Evolutionary conservation across 345 rosid genomes (phyloP).

Genomic region (Gossypium turneri): DNA sequence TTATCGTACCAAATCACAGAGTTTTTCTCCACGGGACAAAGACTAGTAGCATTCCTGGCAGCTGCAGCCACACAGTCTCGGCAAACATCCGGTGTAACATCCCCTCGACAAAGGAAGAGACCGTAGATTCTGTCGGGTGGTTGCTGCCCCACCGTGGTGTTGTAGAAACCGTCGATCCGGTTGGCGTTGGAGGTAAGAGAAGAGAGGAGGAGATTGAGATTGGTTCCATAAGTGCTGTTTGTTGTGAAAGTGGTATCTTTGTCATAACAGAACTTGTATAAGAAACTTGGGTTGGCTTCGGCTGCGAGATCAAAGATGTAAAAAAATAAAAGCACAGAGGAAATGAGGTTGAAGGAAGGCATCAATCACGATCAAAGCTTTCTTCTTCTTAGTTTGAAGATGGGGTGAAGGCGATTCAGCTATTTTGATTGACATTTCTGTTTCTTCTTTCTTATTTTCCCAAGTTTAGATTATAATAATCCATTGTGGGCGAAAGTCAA

Average conservation of each 20-base stretch:
- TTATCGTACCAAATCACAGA: slow-evolving; percentile 19
- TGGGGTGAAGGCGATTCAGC: not conserved
- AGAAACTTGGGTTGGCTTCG: not conserved
- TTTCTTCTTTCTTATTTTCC: not conserved
- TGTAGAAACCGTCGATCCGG: slow-evolving; percentile 2
- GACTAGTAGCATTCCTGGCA: not conserved
- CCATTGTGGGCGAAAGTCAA: not conserved
- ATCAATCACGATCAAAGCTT: slow-evolving; percentile 7
- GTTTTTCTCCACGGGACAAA: slow-evolving; percentile 9
- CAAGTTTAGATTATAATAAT: too few species aligned
- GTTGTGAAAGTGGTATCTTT: not conserved
- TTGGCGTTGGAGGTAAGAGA: slow-evolving; percentile 3
- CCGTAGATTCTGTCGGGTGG: slow-evolving; percentile 15
- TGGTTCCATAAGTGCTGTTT: slow-evolving; percentile 6
- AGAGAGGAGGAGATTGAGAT: slow-evolving; percentile 9
- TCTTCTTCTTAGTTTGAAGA: not conserved
- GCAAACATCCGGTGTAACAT: not conserved
- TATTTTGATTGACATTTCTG: not conserved
- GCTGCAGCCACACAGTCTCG: slow-evolving; percentile 10
- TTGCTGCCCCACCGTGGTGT: not conserved
- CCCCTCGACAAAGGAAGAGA: slow-evolving; percentile 34
- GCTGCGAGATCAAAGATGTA: not conserved
- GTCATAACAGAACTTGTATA: not conserved
- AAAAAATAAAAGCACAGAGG: not conserved
- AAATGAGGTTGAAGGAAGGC: not conserved